These are phyloP conservation scores for Asterionellopsis glacialis DNA, from an alignment of 108 stramenopile species.

Conservation along the genomic window DNA sequence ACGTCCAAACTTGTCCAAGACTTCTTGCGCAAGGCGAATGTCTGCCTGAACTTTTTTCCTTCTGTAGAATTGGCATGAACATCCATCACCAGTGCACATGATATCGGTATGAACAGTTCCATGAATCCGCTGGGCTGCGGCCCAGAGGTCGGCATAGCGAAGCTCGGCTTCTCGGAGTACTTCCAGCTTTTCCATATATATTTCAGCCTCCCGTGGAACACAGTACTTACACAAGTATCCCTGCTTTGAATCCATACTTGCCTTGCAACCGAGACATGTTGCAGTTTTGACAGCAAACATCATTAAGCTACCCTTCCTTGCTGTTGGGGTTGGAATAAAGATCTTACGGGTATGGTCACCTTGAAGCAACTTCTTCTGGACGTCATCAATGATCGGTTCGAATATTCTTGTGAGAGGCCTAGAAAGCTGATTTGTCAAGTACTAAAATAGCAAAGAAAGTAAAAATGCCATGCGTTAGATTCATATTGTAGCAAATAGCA, in stretches of 20 bases:
- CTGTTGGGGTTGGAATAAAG: constrained; percentile 92
- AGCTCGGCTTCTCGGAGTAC: constrained; percentile 83
- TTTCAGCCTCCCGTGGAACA: constrained; percentile 78
- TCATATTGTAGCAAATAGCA: no score
- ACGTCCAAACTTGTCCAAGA: constrained; percentile 89
- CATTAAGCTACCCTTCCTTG: constrained; percentile 95
- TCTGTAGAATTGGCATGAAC: constrained; percentile 96
- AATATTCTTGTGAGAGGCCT: constrained; percentile 97
- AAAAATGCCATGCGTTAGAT: no score
- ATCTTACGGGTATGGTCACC: constrained; percentile 98
- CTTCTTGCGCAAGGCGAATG: constrained; percentile 83
- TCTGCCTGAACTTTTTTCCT: constrained; percentile 98
- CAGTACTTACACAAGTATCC: constrained; percentile 93
- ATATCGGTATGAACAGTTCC: constrained; percentile 96
- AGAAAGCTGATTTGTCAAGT: constrained; percentile 93
- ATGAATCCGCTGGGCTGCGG: constrained; percentile 94
- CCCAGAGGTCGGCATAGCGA: constrained; percentile 88
- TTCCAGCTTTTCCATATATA: constrained; percentile 87
- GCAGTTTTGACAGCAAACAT: constrained; percentile 95
- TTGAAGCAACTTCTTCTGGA: constrained; percentile 81
- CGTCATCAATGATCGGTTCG: constrained; percentile 95
- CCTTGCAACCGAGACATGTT: constrained; percentile 96
- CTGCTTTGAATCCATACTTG: constrained; percentile 67
- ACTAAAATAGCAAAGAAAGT: constrained; percentile 14
- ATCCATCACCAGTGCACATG: constrained; percentile 98